Evolutionary conservation across 2,329 filamentous ascomycete genomes (phyloP).

Genomic region (Aspergillus fumigatus): DNA sequence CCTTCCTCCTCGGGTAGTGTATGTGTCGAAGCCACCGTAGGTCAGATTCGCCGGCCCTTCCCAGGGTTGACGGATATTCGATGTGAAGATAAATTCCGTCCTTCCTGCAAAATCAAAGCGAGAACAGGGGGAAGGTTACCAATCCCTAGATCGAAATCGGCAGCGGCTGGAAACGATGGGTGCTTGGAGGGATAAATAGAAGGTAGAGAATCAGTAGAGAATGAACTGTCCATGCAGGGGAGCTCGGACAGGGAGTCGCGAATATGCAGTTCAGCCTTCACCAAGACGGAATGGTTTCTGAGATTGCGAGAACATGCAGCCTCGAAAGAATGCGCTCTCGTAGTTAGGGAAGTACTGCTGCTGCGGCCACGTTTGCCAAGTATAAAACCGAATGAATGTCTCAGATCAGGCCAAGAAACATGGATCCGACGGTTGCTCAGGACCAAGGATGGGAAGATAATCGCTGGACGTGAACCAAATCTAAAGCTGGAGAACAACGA

Average conservation of each 20-base stretch:
- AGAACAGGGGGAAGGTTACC: neutral
- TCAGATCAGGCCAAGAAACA: neutral
- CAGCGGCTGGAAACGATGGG: neutral
- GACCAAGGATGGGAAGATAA: neutral
- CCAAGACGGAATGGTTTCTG: neutral
- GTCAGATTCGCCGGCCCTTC: neutral
- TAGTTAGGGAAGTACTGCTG: neutral
- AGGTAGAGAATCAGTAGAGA: neutral
- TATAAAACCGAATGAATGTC: neutral
- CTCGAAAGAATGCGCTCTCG: neutral
- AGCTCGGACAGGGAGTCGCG: neutral
- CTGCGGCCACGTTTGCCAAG: conserved; percentile 11
- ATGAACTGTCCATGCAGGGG: neutral
- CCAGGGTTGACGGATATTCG: too few relatives aligned
- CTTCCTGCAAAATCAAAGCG: neutral
- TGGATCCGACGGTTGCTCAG: neutral
- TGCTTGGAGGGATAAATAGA: neutral
- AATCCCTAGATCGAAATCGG: neutral
- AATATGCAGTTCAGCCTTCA: neutral
- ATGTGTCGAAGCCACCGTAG: conserved; percentile 30
- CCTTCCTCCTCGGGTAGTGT: conserved; percentile 22
- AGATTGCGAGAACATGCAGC: neutral
- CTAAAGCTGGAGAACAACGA: neutral
- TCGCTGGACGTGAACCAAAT: neutral
- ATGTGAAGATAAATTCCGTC: too few relatives aligned